Base-by-base conservation (phyloP, 257 asterid genomes). In the Solanum pennellii region DNA sequence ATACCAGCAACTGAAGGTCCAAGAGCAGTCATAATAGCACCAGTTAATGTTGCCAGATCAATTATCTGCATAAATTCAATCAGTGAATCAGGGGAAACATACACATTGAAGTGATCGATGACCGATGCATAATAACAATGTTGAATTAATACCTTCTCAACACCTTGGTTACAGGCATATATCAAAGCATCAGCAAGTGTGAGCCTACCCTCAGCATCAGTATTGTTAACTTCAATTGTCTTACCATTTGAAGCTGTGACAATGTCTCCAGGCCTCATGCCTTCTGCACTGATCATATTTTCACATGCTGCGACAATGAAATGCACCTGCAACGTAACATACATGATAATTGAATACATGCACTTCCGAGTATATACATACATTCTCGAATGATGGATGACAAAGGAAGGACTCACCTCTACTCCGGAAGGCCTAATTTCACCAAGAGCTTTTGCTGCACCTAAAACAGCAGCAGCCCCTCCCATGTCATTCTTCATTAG, bases 191-290 rank as follows among this genome's bases (percentile, higher is more conserved):
- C 99, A 9, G 99, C 99, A 87, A 97, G 97, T 39, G 99, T 97
- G 31, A 97, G 99, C 86, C 99, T 90, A 42, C 99, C 99, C 93
- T 97, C 99, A 41, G 99, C 99, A 91, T 97, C 99, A 35, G 99
- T 97, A 65, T 97, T 97, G 92, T 96, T 97, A 60, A 97, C 99
- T 98, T 96, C 99, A 77, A 96, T 94, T 33, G 99, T 96, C 91
- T 94, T 96, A 59, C 99, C 99, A 88, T 96, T 96, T 86, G 99
- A 95, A 72, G 98, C 99, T 20, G 99, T 96, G 88, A 96, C 74
- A 52, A 96, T 83, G 86, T 96, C 99, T 83, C 99, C 98, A 52
- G 98, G 99, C 83, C 99, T 93, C 98, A 96, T 96, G 75, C 99
- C 99, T 52, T 97, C 92, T 66, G 98, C 99, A 86, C 98, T 96